Percentiles rank a stretch among this genome's conserved stretches.
These are phyloP conservation scores for Xylaria polymorpha DNA, from an alignment of 2,329 filamentous ascomycete genomes.

Conservation along the genomic window DNA sequence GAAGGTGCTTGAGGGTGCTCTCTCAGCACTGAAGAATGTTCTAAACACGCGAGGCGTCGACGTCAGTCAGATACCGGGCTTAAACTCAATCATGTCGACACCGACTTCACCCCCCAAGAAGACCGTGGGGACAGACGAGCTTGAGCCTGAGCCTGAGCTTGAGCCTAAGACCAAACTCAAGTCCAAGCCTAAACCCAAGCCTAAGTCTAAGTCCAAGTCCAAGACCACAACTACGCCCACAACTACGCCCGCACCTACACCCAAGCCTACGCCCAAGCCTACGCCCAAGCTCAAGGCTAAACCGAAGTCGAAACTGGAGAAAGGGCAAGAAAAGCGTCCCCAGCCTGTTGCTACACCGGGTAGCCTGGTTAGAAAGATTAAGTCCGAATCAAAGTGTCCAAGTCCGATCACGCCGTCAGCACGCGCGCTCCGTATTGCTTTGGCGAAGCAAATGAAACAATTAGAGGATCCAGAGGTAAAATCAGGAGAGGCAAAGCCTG, in stretches of 20 bases:
- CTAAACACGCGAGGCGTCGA: constrained; percentile 51
- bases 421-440: not conserved
- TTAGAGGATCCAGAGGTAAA: not conserved
- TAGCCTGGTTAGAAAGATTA: not conserved
- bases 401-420: not conserved
- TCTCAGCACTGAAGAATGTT: constrained; percentile 54
- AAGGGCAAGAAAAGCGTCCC: not conserved
- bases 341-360: not conserved
- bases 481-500: constrained; percentile 8
- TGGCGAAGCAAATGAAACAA: not conserved
- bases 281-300: constrained; percentile 9
- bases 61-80: constrained; percentile 41
- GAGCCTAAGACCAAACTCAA: constrained; percentile 7
- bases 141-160: no score
- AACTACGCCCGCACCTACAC: not conserved
- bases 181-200: not conserved
- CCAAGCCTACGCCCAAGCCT: not conserved
- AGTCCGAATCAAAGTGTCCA: not conserved
- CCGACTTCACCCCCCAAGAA: not conserved
- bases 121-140: no score
- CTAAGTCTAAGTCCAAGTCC: not conserved
- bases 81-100: not conserved
- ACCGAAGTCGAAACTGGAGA: constrained; percentile 1
- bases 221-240: not conserved
- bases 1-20: constrained; percentile 52